Conservation (phyloP, 805 yeast genomes). For the Ogataea pignaliae region DNA sequence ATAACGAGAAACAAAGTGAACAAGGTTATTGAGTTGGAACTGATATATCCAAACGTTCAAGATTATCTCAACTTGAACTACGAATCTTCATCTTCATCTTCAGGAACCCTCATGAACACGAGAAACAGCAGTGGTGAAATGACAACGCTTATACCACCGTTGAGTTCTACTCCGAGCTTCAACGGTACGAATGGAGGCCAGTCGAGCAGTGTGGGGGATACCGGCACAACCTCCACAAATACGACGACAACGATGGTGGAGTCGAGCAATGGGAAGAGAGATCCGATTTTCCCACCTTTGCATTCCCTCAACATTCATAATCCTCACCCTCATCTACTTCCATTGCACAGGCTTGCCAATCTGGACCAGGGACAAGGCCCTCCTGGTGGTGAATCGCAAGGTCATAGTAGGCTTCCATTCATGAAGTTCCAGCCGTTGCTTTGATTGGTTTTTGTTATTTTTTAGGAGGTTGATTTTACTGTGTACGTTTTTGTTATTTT, state of each 20-base stretch:
- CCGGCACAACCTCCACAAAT: not conserved
- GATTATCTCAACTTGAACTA: constrained; percentile 26
- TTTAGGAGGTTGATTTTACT: not conserved
- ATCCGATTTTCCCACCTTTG: not conserved
- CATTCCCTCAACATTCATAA: constrained; percentile 1
- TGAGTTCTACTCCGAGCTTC: not conserved
- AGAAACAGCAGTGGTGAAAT: not conserved
- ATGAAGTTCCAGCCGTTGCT: constrained; percentile 29
- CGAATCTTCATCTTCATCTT: constrained; percentile 12
- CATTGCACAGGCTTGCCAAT: not conserved
- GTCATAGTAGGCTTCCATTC: constrained; percentile 14
- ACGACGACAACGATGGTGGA: not conserved
- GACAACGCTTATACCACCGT: constrained; percentile 4
- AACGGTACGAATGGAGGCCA: not conserved
- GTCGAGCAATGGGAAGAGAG: no score
- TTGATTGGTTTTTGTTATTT: constrained; percentile 3
- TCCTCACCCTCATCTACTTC: not conserved
- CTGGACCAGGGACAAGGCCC: constrained; percentile 6
- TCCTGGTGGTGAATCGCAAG: not conserved
- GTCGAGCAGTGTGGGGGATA: no score
- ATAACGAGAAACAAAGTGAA: constrained; percentile 14
- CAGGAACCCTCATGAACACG: not conserved
- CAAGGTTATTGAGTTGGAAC: constrained; percentile 38
- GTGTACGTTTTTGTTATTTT: not conserved
- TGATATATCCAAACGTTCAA: constrained; percentile 28